Evolutionary conservation across 306 rosid genomes (phyloP).

Genomic region (Psophocarpus tetragonolobus): DNA sequence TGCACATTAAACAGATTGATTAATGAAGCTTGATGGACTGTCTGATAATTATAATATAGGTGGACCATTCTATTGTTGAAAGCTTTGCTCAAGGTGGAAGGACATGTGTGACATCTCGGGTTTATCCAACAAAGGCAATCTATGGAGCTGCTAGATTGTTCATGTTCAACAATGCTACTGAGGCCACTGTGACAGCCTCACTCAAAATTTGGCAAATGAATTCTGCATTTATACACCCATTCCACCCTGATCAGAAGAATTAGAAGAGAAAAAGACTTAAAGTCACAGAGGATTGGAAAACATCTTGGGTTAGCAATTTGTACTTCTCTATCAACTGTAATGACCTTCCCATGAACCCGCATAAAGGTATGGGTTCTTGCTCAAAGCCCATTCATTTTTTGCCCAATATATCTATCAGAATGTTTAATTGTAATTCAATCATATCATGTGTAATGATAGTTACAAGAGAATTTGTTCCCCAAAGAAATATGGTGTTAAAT

Average conservation of each 20-base stretch:
- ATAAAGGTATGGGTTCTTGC: neutral
- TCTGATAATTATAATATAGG: slow-evolving; percentile 43
- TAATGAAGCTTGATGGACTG: neutral
- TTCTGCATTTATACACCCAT: slow-evolving; percentile 90
- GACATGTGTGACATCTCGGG: slow-evolving; percentile 66
- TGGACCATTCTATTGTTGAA: slow-evolving; percentile 90
- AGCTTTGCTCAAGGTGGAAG: slow-evolving; percentile 97
- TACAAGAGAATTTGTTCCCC: slow-evolving; percentile 5
- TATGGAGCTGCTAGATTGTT: slow-evolving; percentile 79
- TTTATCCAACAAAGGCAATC: slow-evolving; percentile 90
- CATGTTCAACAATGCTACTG: slow-evolving; percentile 85
- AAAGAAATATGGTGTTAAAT: neutral
- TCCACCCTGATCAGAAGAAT: slow-evolving; percentile 35
- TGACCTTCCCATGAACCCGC: neutral
- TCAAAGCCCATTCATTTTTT: neutral
- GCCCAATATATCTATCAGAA: neutral
- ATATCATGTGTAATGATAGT: neutral
- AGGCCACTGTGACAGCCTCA: slow-evolving; percentile 62
- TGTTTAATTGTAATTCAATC: neutral
- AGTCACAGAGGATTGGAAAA: neutral
- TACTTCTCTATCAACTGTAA: neutral
- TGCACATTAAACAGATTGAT: neutral
- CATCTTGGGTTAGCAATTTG: neutral
- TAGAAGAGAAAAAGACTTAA: neutral
- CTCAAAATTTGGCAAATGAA: slow-evolving; percentile 88